Conservation (phyloP, 768 basidiomycete genomes). For the Clitopilus passeckerianus region DNA sequence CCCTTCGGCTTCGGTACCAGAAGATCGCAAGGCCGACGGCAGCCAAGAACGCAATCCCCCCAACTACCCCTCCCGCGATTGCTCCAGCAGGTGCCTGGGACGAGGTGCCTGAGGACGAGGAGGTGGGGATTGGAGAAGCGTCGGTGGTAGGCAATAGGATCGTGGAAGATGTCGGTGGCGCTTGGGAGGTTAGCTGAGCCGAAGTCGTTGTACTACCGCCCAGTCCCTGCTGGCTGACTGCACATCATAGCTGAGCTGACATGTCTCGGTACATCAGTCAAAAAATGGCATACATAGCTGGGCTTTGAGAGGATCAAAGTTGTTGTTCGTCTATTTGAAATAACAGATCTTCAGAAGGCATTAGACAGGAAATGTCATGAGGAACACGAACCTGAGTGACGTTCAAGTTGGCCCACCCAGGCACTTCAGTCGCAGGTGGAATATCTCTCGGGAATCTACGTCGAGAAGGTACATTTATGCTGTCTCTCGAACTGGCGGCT, state of each 20-base stretch:
- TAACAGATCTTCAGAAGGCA: constrained; percentile 4
- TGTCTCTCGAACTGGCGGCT: background rate
- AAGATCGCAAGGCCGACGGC: constrained; percentile 27
- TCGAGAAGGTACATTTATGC: background rate
- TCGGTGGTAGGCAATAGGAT: constrained; percentile 2
- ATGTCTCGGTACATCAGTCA: background rate
- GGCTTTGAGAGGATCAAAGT: constrained; percentile 31
- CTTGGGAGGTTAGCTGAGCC: constrained; percentile 3
- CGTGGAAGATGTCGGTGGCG: constrained; percentile 9
- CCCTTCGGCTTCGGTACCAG: constrained; percentile 26
- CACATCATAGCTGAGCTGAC: background rate
- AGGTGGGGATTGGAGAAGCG: constrained; percentile 3
- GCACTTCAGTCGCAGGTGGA: constrained; percentile 39
- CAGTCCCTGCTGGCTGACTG: background rate
- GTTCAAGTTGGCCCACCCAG: constrained; percentile 55
- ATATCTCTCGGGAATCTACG: constrained; percentile 40
- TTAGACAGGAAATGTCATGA: background rate
- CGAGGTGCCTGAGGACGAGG: background rate
- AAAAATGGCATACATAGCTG: constrained; percentile 5
- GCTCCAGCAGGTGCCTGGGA: constrained; percentile 38
- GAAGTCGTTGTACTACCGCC: background rate
- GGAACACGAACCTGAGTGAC: constrained; percentile 29
- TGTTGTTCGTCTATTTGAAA: constrained; percentile 22
- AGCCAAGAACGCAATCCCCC: constrained; percentile 41
- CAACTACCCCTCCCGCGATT: constrained; percentile 59